Base-by-base conservation (phyloP, 1,284 basidiomycete species). In the Pyrrhoderma lamaoense region DNA sequence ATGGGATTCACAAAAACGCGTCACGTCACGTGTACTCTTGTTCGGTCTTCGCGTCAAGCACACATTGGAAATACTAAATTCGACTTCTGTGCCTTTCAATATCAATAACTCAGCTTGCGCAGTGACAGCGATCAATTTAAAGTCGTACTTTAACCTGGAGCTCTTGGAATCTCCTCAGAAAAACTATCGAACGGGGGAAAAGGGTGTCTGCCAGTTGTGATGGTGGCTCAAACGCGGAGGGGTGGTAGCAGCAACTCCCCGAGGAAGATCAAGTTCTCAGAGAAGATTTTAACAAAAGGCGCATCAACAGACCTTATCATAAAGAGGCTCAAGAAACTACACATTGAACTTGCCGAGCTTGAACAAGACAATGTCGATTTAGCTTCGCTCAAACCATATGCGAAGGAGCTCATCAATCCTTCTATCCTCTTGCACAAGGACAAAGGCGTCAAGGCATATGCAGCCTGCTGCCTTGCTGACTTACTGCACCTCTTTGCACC, bases 381-480 rank as follows among this genome's bases (percentile, higher is more conserved):
- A 35, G 64, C 67, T 53, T 88, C 90, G 0, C 79, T 99, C 45
- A 69, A 76, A 47, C 65, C 70, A 18, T 80, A 86, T 25, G 80
- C 84, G 56, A 82, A 85, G 50, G 89, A 96, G 61, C 82, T 99
- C 62, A 80, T 95, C 58, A 76, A 76, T 62, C 79, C 79, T 1
- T 78, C 84, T 1, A 80, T 99, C 37, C 75, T 97, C 40, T 79
- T 94, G 25, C 94, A 99, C 72, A 95, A 92, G 68, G 94, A 98
- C 70, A 80, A 81, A 43, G 93, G 92, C 18, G 91, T 99, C 59
- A 96, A 94, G 67, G 93, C 93, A 0, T 90, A 89, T 59, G 82
- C 89, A 3, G 93, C 93, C 0, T 96, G 93, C 67, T 98, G 93
- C 68, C 77, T 99, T 16, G 93, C 93, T 1, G 94, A 99, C 66